Percentiles rank a stretch among this genome's conserved stretches.
Conservation (phyloP, 176 grass and related monocot genomes). For the Elymus sibiricus region DNA sequence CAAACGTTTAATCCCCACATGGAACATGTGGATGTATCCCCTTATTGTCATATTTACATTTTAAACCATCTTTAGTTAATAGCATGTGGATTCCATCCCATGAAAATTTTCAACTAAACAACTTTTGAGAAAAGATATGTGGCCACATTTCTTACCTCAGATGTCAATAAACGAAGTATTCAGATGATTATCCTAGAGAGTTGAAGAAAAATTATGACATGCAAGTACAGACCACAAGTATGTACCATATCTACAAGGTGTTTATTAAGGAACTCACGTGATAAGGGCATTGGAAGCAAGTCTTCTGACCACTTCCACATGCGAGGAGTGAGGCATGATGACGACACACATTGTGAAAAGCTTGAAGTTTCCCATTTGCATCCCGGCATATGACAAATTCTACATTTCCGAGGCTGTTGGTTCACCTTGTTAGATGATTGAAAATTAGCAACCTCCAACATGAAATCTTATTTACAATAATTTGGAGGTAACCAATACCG, state of each 20-base stretch:
- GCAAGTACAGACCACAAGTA: background rate
- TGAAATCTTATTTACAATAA: background rate
- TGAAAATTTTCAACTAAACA: background rate
- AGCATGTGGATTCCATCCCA: background rate
- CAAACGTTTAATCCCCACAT: background rate
- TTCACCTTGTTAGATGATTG: constrained; percentile 48
- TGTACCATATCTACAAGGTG: background rate
- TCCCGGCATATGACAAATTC: constrained; percentile 76
- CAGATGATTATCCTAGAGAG: background rate
- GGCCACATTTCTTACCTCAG: background rate
- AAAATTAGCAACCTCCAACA: constrained; percentile 17
- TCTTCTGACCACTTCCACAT: constrained; percentile 76
- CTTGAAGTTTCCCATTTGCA: constrained; percentile 55
- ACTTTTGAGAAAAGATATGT: background rate
- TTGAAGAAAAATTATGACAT: background rate
- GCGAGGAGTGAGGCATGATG: constrained; percentile 90
- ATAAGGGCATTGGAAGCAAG: constrained; percentile 92
- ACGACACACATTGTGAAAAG: constrained; percentile 92
- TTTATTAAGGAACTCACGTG: constrained; percentile 70
- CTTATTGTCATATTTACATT: background rate
- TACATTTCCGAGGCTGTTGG: constrained; percentile 76
- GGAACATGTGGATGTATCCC: background rate
- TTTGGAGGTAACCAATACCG: background rate
- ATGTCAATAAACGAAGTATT: background rate
- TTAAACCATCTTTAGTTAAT: background rate